Base-by-base conservation (phyloP, 176 grass and related monocot genomes). In the Aegilops tauschii region DNA sequence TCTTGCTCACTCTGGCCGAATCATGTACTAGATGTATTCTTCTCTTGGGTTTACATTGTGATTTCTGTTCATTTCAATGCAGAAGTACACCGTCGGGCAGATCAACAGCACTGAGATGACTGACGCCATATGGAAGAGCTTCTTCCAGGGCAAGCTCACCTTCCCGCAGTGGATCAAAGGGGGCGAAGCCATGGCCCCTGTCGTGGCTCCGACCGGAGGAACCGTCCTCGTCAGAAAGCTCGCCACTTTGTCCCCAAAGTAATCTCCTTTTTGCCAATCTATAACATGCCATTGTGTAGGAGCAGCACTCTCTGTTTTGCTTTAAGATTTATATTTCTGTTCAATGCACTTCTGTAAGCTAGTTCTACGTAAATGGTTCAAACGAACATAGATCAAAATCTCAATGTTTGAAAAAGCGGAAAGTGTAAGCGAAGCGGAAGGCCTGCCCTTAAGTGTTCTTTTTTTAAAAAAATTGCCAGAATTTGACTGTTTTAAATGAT, bases 71-170 rank as follows among this genome's bases (percentile, higher is more conserved):
- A 9, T 86, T 78, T 23, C 20, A 56, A 59, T 89, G 90, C 92
- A 99, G 97, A 94, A 89, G 76, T 99, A 99, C 16, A 94, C 86
- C 80, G 92, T 91, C 25, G 94, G 94, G 36, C 90, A 93, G 80
- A 94, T 99, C 82, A 99, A 80, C 82, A 86, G 81, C 45, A 94
- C 76, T 5, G 86, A 96, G 83, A 73, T 96, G 65, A 91, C 37
- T 30, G 89, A 99, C 75, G 84, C 87, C 0, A 74, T 94, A n/a
- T 93, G 89, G 90, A 99, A 96, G 59, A 94, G 66, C 66, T 94
- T 96, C 52, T 87, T 99, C 76, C 85, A 99, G 72, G 92, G 92
- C 37, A 96, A 91, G 77, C 82, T 99, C 49, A 96, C 97, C 44
- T 96, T 85, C 77, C n/a, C 75, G 6, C 84, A 92, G 25, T 93